Evolutionary conservation across 441 rosid species (phyloP), one percentile per base, ranked within the genome.

Genomic region (Croton laevigatus): DNA sequence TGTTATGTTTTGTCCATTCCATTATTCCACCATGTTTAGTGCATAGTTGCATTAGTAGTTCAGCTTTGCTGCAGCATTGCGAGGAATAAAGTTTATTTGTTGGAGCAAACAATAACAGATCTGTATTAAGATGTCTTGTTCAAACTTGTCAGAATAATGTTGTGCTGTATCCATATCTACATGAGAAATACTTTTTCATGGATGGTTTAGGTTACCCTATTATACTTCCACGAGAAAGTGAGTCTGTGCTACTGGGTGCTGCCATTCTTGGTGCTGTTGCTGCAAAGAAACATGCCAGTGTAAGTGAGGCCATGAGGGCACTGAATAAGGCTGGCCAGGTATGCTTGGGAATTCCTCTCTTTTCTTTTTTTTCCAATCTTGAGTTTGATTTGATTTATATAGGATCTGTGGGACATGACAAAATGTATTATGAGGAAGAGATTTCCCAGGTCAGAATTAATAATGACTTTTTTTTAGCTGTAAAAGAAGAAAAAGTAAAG

Each of bases 251-350:
- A 53, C 71, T 94, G 65, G 98, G 98, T 74, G 96, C 98, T 78
- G 91, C 99, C 37, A 94, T 92, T 81, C 94, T 92, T 32, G 97
- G 99, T 73, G 88, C 91, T 3, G 98, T 92, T 64, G 97, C 97
- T 71, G 83, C 89, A 71, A 94, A 88, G 85, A 85, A 75, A 77
- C 88, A 88, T 60, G 74, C 82, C 38, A 84, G 84, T 79, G 80
- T 90, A 48, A 79, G 52, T 51, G 91, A 94, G 78, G 97, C 94
- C 71, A 90, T 90, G 98, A 91, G 82, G 80, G 89, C 89, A 36
- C 81, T 91, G 54, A 90, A 86, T 78, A 94, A 91, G 8, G 90
- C 97, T 73, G 97, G 99, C 71, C 90, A 87, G 90, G 99, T 92
- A 81, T 59, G 79, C 40, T 66, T 22, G 11, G 0, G 49, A 37